Conservation (phyloP, 345 rosid genomes). For the Citrus maxima region DNA sequence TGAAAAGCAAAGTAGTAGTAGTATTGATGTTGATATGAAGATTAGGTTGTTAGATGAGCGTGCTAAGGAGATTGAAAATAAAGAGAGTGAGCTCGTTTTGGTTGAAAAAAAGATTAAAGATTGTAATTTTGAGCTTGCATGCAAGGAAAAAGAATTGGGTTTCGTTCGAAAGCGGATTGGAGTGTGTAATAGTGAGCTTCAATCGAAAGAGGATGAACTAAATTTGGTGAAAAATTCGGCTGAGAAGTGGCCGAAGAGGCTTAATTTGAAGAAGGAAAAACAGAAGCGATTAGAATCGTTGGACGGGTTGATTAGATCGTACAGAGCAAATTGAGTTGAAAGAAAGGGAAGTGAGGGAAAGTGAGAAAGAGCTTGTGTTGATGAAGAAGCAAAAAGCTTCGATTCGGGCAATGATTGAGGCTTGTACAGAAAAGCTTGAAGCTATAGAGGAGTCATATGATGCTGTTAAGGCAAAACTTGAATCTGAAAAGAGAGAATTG, state of each 20-base stretch:
- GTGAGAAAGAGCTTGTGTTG: not conserved
- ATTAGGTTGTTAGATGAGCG: not conserved
- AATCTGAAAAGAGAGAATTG: not conserved
- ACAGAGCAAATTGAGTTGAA: constrained; percentile 10
- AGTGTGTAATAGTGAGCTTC: not conserved
- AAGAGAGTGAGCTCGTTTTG: not conserved
- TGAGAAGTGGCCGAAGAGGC: not conserved
- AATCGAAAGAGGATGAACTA: constrained; percentile 1
- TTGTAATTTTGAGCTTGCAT: constrained; percentile 9
- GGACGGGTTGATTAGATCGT: not conserved
- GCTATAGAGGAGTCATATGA: constrained; percentile 6
- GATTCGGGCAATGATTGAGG: not conserved
- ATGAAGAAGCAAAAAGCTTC: constrained; percentile 7
- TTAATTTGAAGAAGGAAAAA: not conserved
- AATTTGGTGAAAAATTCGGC: not conserved
- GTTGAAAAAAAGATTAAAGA: constrained; percentile 4
- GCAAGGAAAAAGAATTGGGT: not conserved
- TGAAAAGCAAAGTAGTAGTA: not conserved
- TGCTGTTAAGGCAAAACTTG: constrained; percentile 1
- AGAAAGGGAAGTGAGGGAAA: not conserved
- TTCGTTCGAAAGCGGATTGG: not conserved
- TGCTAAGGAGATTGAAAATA: not conserved
- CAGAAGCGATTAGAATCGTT: not conserved
- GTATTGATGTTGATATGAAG: not conserved
- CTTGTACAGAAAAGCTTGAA: constrained; percentile 1